Evolutionary conservation across 768 basidiomycete genomes (phyloP).

Genomic region (Trametes villosa): DNA sequence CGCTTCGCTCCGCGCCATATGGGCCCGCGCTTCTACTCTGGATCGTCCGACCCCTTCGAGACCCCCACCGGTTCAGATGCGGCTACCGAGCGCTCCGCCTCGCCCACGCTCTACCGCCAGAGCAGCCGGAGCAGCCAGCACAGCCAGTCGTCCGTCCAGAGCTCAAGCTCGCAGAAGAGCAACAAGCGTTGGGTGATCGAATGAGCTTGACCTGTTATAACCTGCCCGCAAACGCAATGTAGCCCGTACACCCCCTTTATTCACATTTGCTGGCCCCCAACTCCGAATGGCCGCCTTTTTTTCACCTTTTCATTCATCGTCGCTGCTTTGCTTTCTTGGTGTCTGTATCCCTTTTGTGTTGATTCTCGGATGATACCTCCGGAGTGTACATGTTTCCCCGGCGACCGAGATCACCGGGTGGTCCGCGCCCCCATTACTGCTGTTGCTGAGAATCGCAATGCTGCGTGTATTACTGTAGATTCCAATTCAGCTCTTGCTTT

Average conservation of each 20-base stretch:
- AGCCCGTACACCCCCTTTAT: background rate
- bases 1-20: conserved; percentile 38
- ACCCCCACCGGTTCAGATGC: conserved; percentile 17
- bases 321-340: conserved; percentile 1
- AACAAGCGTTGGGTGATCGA: conserved; percentile 64
- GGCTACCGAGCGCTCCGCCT: background rate
- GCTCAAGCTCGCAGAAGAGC: conserved; percentile 25
- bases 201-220: conserved; percentile 35
- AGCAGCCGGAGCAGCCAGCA: conserved; percentile 45
- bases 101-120: conserved; percentile 34
- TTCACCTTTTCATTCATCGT: background rate
- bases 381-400: background rate
- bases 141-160: conserved; percentile 39
- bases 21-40: conserved; percentile 53
- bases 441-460: background rate
- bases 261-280: background rate
- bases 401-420: conserved; percentile 4
- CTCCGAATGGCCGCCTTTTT: conserved; percentile 8
- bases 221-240: background rate
- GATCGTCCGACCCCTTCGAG: conserved; percentile 42
- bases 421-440: conserved; percentile 1
- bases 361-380: background rate
- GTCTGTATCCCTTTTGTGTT: conserved; percentile 6
- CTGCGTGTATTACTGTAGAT: conserved; percentile 27
- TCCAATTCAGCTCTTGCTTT: conserved; percentile 16